Evolutionary conservation across 2,329 filamentous ascomycete species (phyloP), one percentile per base, ranked within the genome.

Genomic region (Pseudocercospora eumusae): DNA sequence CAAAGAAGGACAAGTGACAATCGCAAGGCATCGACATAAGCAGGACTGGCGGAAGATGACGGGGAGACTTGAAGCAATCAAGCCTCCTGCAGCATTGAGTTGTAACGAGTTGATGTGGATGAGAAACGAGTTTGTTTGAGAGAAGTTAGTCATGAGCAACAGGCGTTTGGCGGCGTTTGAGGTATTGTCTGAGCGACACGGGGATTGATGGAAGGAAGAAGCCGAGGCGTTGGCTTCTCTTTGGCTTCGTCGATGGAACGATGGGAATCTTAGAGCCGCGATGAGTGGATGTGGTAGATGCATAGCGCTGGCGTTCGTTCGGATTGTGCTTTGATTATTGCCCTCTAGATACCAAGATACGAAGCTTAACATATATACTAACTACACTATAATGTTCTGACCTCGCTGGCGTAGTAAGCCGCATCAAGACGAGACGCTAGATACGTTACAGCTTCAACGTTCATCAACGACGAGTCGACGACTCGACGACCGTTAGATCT

Each of bases 1-100:
- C 84, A 81, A 71, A 82, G 81, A 70, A 80, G 84, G 55, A 42
- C 58, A 65, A 75, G 79, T 42, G 71, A 72, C 27, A 49, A 62
- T 25, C 63, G 63, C 45, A 36, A 62, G 56, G 64, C 68, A 20
- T 67, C 67, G 25, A 66, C 62, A 57, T 64, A 60, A 64, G 42
- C 11, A 18, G 11, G n/a, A 23, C 42, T 20, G 21, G 15, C 27
- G 27, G 25, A 27, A 9, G 25, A 11, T 11, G 50, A 36, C 20
- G 50, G 8, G 3, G 10, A 20, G 18, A 20, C n/a, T 8, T n/a
- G 3, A 18, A 18, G n/a, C n/a, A 45, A 20, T 45, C 5, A 47
- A 20, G 11, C 18, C 50, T 13, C n/a, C n/a, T n/a, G 25, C 50
- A 31, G 20, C 25, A 47, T 23, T 10, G 21, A 23, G 44, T 47